A percentile compares a stretch with the other conserved stretches of the same genome.
Evolutionary conservation across 2,329 filamentous ascomycete species (phyloP).

Genomic region (Dryadomyces sulphureus): DNA sequence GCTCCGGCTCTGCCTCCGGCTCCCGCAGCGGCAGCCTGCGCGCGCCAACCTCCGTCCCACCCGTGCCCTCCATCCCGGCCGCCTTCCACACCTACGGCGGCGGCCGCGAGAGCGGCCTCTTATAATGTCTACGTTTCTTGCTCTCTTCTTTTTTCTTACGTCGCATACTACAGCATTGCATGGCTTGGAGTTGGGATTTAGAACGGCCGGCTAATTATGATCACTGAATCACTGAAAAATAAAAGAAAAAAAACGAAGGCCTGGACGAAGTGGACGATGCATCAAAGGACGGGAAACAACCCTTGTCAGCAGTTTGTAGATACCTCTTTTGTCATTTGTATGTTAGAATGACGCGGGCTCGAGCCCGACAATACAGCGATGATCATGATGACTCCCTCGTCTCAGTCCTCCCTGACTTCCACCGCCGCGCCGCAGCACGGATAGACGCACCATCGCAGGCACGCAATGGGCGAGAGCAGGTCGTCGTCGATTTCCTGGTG

Average conservation of each 20-base stretch:
- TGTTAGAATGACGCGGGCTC: not conserved
- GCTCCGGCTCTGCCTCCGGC: not conserved
- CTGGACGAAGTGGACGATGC: not conserved
- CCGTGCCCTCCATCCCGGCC: constrained; percentile 1
- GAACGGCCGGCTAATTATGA: not conserved
- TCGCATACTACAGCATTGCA: not conserved
- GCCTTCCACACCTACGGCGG: constrained; percentile 1
- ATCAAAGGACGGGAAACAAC: too few relatives aligned
- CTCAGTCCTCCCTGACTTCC: not conserved
- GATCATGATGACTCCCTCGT: not conserved
- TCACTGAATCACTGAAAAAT: not conserved
- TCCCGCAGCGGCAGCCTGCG: not conserved
- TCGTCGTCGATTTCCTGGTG: not conserved
- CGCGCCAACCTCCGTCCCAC: not conserved
- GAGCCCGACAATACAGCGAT: not conserved
- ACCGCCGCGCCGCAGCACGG: not conserved
- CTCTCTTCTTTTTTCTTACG: not conserved
- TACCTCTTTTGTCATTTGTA: not conserved
- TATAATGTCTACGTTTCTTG: constrained; percentile 2
- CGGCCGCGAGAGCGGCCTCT: constrained; percentile 1
- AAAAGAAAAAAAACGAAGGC: not conserved
- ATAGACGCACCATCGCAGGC: constrained; percentile 1
- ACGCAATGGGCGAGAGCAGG: not conserved
- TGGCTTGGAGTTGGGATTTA: not conserved
- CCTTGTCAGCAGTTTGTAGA: not conserved